Percentiles rank a stretch among this genome's conserved stretches.
These are phyloP conservation scores for Ceratocystiopsis brevicomis DNA, from an alignment of 2,329 filamentous ascomycete genomes.

Conservation along the genomic window DNA sequence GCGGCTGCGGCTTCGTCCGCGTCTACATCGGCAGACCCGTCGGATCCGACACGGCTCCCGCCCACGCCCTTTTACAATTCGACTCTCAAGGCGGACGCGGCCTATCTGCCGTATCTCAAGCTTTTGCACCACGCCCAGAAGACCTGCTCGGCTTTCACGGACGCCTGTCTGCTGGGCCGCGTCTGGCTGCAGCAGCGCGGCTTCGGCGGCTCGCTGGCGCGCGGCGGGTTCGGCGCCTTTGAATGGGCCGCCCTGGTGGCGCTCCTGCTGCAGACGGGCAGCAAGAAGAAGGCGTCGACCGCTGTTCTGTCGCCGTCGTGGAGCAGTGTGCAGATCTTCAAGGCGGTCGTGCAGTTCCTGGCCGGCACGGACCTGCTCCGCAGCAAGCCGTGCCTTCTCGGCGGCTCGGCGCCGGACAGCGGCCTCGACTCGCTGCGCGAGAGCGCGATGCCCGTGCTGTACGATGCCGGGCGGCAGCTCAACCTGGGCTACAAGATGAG, in stretches of 20 bases:
- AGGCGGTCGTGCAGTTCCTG: slow-evolving; percentile 77
- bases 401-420: slow-evolving; percentile 21
- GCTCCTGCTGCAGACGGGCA: slow-evolving; percentile 60
- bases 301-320: slow-evolving; percentile 55
- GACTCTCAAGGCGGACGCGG: slow-evolving; percentile 59
- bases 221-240: slow-evolving; percentile 80
- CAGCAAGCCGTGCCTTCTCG: slow-evolving; percentile 43
- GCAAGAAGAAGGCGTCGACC: slow-evolving; percentile 31
- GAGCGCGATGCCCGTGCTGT: slow-evolving; percentile 47
- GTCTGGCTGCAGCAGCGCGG: slow-evolving; percentile 82
- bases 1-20: slow-evolving; percentile 17
- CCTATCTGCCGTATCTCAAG: slow-evolving; percentile 56
- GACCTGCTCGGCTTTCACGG: slow-evolving; percentile 53
- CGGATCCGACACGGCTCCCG: slow-evolving; percentile 19
- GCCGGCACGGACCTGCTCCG: slow-evolving; percentile 47
- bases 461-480: slow-evolving; percentile 53
- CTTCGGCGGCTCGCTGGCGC: slow-evolving; percentile 47
- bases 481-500: slow-evolving; percentile 89
- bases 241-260: slow-evolving; percentile 76
- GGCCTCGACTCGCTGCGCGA: slow-evolving; percentile 17
- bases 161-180: slow-evolving; percentile 70
- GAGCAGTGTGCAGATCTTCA: slow-evolving; percentile 87
- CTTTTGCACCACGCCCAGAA: slow-evolving; percentile 51
- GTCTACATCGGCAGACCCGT: slow-evolving; percentile 11
- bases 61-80: slow-evolving; percentile 81